Conservation (phyloP, 164 flowering plant genomes). For the Aristolochia californica region DNA sequence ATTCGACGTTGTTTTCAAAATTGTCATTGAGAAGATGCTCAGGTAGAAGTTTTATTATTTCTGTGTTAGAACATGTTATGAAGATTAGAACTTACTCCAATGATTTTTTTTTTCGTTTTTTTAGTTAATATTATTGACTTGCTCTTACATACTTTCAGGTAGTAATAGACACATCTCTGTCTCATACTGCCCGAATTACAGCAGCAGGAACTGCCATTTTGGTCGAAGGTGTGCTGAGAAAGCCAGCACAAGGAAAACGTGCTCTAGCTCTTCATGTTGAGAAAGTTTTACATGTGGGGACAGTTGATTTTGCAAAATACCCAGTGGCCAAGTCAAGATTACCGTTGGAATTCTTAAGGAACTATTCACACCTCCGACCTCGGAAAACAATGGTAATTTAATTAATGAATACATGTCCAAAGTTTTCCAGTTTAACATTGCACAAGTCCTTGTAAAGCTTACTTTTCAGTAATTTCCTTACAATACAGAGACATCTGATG, state of each 20-base stretch:
- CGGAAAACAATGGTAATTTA: constrained; percentile 84
- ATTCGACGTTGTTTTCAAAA: too few relatives aligned
- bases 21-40: too few relatives aligned
- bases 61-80: too few relatives aligned
- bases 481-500: too few relatives aligned
- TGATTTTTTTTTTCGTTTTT: too few relatives aligned
- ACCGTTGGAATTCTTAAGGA: constrained; percentile 45
- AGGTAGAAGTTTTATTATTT: too few relatives aligned
- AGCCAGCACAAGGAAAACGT: constrained; percentile 34
- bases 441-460: too few relatives aligned
- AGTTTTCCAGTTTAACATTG: too few relatives aligned
- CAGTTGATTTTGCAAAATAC: constrained; percentile 47
- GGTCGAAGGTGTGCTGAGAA: constrained; percentile 55
- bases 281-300: constrained; percentile 61
- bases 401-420: background rate
- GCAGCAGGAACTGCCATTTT: constrained; percentile 71
- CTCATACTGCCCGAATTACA: constrained; percentile 33
- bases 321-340: constrained; percentile 57
- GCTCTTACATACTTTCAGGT: constrained; percentile 30
- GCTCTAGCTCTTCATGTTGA: constrained; percentile 59
- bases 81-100: too few relatives aligned
- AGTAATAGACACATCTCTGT: constrained; percentile 42
- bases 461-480: too few relatives aligned
- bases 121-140: too few relatives aligned
- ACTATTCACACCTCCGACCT: constrained; percentile 57